Percentiles rank a stretch among this genome's conserved stretches.
Conservation (phyloP, 2,329 filamentous ascomycete genomes). For the Diaporthe aspalathi region DNA sequence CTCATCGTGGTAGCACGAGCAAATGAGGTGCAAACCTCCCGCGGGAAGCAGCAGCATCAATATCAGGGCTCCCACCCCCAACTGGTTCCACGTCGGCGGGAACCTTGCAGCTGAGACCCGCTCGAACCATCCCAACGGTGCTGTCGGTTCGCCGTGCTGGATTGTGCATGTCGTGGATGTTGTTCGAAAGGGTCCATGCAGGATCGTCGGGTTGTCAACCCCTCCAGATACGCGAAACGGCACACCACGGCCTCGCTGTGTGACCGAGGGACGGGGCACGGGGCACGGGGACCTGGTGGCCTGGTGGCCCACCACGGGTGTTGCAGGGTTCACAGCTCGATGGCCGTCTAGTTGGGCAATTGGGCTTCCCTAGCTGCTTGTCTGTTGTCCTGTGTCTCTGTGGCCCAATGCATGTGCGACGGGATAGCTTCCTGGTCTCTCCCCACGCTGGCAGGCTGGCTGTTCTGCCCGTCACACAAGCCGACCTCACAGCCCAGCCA, state of each 20-base stretch:
- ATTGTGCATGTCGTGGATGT: no score
- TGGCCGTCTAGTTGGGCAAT: no score
- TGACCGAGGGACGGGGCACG: not conserved
- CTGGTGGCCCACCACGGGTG: not conserved
- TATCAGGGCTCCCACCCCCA: not conserved
- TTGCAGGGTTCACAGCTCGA: not conserved
- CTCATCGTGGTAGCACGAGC: not conserved
- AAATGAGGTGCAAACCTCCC: not conserved
- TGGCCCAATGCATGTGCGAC: not conserved
- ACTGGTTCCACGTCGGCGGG: slow-evolving; percentile 23
- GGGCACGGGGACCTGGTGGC: no score
- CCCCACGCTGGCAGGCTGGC: no score
- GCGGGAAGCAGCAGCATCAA: not conserved
- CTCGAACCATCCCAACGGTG: slow-evolving; percentile 22
- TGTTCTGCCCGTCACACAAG: not conserved
- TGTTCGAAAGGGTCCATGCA: slow-evolving; percentile 7
- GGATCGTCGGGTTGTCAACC: slow-evolving; percentile 15
- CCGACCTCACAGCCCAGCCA: slow-evolving; percentile 15
- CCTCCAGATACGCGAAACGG: slow-evolving; percentile 23
- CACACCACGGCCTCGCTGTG: slow-evolving; percentile 1
- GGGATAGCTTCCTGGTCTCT: not conserved
- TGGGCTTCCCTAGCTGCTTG: not conserved
- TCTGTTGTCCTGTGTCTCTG: not conserved
- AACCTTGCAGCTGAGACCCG: slow-evolving; percentile 28
- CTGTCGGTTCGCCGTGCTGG: slow-evolving; percentile 1